Evolutionary conservation across 148 eudicot species (phyloP), one percentile per base, ranked within the genome.

Genomic region (Nepenthes gracilis): DNA sequence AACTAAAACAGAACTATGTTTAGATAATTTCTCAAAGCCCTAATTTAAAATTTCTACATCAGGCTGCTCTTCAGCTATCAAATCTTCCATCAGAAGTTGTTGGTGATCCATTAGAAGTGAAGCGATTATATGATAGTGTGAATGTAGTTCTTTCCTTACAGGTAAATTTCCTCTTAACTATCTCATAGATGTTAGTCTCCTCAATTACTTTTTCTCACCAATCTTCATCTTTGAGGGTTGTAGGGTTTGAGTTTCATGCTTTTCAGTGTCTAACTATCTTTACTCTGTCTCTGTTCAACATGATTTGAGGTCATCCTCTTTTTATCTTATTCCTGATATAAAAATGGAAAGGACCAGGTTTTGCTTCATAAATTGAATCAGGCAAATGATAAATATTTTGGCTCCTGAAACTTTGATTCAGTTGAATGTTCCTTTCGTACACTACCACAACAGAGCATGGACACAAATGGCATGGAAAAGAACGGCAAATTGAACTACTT

Each of bases 71-170:
- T 63, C 65, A 73, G 40, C 63, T 93, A 58, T 81, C 96, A 55
- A 82, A 81, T 67, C 75, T 86, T 64, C 85, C 98, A 43, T 63
- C 91, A 12, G 81, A 84, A 57, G 54, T 79, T 47, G 95, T 84
- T 62, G 98, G 95, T 61, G 92, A 86, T 64, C 95, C 96, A 69
- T 3, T 84, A 62, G 89, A 86, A 68, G 79, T 74, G 47, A 73
- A 74, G 57, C 74, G 78, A 33, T 64, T 88, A 36, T 86, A 86
- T 58, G 84, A 88, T 76, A 87, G 87, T 60, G 95, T 93, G 65
- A 88, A 93, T 59, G 87, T 93, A 51, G 62, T 78, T 56, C 84
- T 93, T 51, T 93, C 98, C 52, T 79, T 86, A 65, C 96, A 88
- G 98, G 98, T 93, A 86, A 23, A 67, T 36, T 40, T 33, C 8